These are phyloP conservation scores for Oryza longistaminata DNA, from an alignment of 176 grass and related monocot genomes.

Conservation along the genomic window DNA sequence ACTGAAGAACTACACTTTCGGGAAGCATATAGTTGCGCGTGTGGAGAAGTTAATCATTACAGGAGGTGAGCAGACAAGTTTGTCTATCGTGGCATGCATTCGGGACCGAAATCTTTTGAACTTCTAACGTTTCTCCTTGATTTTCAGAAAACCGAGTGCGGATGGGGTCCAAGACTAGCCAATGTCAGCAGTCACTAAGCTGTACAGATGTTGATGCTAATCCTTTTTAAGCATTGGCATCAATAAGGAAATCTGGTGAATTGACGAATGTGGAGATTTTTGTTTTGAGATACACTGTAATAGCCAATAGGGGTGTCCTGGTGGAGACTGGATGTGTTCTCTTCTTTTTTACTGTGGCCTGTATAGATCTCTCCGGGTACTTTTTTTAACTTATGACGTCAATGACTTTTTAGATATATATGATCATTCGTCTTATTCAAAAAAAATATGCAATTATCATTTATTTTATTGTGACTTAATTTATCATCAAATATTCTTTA, in stretches of 20 bases:
- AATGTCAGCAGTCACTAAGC: constrained; percentile 6
- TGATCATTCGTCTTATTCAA: too few species aligned
- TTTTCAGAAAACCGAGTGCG: constrained; percentile 46
- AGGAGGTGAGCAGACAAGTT: constrained; percentile 57
- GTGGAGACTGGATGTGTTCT: constrained; percentile 19
- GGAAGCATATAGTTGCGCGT: constrained; percentile 93
- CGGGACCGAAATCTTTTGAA: background rate
- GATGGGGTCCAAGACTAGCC: constrained; percentile 26
- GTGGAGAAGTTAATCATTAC: constrained; percentile 88
- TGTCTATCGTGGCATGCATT: background rate
- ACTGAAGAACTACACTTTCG: constrained; percentile 90
- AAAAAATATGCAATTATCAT: too few species aligned
- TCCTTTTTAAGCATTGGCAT: constrained; percentile 21
- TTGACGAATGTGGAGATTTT: background rate
- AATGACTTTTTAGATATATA: too few species aligned
- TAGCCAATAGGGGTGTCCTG: background rate
- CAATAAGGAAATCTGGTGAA: background rate
- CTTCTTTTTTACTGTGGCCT: constrained; percentile 8
- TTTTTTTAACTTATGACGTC: too few species aligned
- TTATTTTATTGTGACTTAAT: too few species aligned
- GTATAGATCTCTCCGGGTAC: constrained; percentile 28
- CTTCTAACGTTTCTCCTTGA: background rate
- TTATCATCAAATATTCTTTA: too few species aligned
- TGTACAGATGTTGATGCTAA: constrained; percentile 35
- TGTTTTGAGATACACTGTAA: constrained; percentile 13